These are phyloP conservation scores for Odontarrhena argentea DNA, from an alignment of 345 rosid genomes.

Conservation along the genomic window DNA sequence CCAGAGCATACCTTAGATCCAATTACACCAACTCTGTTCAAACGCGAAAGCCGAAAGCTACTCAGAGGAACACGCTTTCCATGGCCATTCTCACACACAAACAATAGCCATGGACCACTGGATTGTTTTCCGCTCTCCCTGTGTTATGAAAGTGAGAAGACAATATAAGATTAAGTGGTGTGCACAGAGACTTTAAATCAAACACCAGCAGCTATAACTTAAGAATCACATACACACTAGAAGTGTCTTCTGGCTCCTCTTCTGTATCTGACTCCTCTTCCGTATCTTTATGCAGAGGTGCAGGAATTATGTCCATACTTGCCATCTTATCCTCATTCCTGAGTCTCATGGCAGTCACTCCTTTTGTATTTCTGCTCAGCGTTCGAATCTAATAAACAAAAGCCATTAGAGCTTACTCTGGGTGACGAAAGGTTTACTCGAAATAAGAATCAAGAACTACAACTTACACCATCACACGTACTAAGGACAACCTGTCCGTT, in stretches of 20 bases:
- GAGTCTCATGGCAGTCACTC: conserved; percentile 84
- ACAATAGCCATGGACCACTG: conserved; percentile 86
- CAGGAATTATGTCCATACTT: conserved; percentile 84
- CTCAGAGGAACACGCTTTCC: conserved; percentile 95
- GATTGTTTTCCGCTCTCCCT: conserved; percentile 45
- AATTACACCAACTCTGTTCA: conserved; percentile 80
- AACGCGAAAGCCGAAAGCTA: conserved; percentile 58
- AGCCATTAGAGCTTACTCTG: conserved; percentile 21
- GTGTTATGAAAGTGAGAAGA: conserved; percentile 12
- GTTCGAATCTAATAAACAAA: conserved; percentile 68
- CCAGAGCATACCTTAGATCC: conserved; percentile 70
- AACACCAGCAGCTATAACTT: conserved; percentile 17
- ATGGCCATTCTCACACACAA: conserved; percentile 80
- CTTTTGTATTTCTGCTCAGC: conserved; percentile 81
- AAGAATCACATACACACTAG: conserved; percentile 50
- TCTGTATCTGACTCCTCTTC: conserved; percentile 51
- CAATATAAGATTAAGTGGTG: conserved; percentile 1
- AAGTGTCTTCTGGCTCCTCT: conserved; percentile 45
- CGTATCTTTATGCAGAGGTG: conserved; percentile 57
- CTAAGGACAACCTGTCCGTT: conserved; percentile 90
- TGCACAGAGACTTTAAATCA: conserved; percentile 13
- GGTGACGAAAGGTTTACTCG: conserved; percentile 3
- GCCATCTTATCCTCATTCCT: conserved; percentile 84
- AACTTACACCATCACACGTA: conserved; percentile 74
- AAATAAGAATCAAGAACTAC: conserved; percentile 8